Evolutionary conservation across 2,329 filamentous ascomycete species (phyloP), one percentile per base, ranked within the genome.

Genomic region (Fusarium napiforme): DNA sequence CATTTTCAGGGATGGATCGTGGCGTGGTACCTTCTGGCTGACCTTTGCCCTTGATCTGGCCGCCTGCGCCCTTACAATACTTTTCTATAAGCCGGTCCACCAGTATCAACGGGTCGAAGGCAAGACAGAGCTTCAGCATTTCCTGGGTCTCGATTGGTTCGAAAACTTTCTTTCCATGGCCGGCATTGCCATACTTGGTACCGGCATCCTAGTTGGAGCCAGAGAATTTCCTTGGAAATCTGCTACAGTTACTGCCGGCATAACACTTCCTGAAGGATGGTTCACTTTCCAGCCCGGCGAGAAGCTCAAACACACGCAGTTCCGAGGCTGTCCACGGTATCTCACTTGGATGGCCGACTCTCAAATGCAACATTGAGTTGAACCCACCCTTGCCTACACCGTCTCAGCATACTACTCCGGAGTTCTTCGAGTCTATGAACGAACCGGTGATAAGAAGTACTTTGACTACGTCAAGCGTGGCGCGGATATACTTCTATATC

Each of bases 281-380:
- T 69, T 71, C 47, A 53, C 57, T 4, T 68, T 73, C 23, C 70
- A 69, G 5, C 72, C 72, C 5, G 55, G 60, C 1, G 50, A 68
- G 30, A 71, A 65, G 45, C 72, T 73, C 53, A 52, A 67, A 19
- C 18, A 60, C 1, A 32, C 47, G 18, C 43, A 65, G 9, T 65
- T 71, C 28, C 39, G 72, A 19, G 70, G 72, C 63, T 52, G 70
- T 60, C 72, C 72, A n/a, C 47, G 72, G 19, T 78, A 76, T 46
- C 64, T 78, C 18, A 78, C 75, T 15, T 78, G 76, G 75, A 78
- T 78, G 76, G 76, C 76, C 14, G 75, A 78, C 58, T 78, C 76
- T 21, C 73, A 78, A 39, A 78, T 78, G 32, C 75, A 73, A 58
- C 75, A 78, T 45, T 74, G 76, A 8, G 75, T 76, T 19, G 76